These are phyloP conservation scores for Cynara cardunculus DNA, from an alignment of 129 eudicot genomes.

Conservation along the genomic window DNA sequence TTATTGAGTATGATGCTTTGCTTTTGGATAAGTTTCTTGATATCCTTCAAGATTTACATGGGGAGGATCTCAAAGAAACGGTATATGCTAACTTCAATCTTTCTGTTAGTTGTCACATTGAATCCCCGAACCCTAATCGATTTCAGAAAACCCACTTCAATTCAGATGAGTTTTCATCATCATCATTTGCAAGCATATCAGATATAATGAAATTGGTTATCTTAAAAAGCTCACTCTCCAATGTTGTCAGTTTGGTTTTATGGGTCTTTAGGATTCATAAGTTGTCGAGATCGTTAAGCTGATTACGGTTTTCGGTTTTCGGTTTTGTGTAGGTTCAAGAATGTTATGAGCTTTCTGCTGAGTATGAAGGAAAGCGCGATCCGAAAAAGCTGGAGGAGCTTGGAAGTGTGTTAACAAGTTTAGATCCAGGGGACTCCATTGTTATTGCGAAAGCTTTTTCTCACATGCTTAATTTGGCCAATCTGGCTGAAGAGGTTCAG, in stretches of 20 bases:
- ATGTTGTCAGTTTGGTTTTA: not conserved
- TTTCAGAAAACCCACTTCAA: not conserved
- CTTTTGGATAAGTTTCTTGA: conserved; percentile 89
- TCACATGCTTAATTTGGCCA: conserved; percentile 96
- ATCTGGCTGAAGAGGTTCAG: conserved; percentile 98
- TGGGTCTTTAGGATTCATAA: not conserved
- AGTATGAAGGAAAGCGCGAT: conserved; percentile 84
- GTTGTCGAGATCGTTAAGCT: not conserved
- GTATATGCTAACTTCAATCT: conserved; percentile 30
- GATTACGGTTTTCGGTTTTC: conserved; percentile 7
- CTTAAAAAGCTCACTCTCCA: not conserved
- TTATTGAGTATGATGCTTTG: conserved; percentile 92
- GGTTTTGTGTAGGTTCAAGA: conserved; percentile 73
- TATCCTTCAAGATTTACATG: conserved; percentile 92
- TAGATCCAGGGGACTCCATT: conserved; percentile 97
- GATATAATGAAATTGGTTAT: too few relatives aligned
- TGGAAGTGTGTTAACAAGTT: conserved; percentile 77
- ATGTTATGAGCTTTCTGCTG: conserved; percentile 93
- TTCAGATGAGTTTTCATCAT: too few relatives aligned
- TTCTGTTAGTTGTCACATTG: not conserved
- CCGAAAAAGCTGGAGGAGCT: conserved; percentile 86
- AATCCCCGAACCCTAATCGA: not conserved
- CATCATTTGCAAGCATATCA: too few relatives aligned
- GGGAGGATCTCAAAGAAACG: conserved; percentile 91
- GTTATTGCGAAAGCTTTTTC: conserved; percentile 90